Conservation (phyloP, 1,284 basidiomycete species). For the Ustilago vetiveriae region DNA sequence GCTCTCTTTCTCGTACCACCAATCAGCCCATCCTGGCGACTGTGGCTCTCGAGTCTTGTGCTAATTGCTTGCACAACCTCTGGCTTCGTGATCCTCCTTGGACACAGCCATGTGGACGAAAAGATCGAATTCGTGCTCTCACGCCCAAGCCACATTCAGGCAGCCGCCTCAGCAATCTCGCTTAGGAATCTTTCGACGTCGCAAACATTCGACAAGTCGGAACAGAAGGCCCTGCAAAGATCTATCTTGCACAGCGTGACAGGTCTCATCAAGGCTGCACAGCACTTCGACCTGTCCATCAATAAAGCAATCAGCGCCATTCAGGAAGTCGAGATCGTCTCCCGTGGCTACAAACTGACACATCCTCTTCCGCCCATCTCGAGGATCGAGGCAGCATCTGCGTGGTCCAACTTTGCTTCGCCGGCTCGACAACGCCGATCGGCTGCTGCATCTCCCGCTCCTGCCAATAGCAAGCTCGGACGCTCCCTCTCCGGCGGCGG, state of each 20-base stretch:
- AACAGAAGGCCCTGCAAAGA: constrained; percentile 23
- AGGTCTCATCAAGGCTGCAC: constrained; percentile 47
- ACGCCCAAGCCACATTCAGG: constrained; percentile 1
- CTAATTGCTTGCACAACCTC: constrained; percentile 23
- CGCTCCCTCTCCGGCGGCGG: constrained; percentile 41
- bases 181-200: constrained; percentile 8
- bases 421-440: constrained; percentile 22
- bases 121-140: constrained; percentile 30
- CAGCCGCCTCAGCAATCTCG: constrained; percentile 7
- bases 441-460: constrained; percentile 1
- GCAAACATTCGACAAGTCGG: constrained; percentile 2
- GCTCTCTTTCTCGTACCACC: constrained; percentile 23
- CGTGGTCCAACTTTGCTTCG: constrained; percentile 8
- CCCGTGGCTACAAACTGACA: constrained; percentile 61
- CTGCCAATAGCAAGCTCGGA: constrained; percentile 22
- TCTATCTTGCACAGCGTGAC: constrained; percentile 15
- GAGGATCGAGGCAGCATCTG: constrained; percentile 55
- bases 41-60: constrained; percentile 29
- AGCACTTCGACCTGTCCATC: constrained; percentile 51
- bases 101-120: constrained; percentile 24
- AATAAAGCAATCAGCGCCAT: constrained; percentile 62
- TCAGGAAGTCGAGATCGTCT: constrained; percentile 65
- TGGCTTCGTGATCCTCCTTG: constrained; percentile 28
- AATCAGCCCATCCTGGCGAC: constrained; percentile 22
- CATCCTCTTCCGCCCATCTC: constrained; percentile 65